Conservation (phyloP, 331 rosid genomes). For the Phaseolus coccineus region DNA sequence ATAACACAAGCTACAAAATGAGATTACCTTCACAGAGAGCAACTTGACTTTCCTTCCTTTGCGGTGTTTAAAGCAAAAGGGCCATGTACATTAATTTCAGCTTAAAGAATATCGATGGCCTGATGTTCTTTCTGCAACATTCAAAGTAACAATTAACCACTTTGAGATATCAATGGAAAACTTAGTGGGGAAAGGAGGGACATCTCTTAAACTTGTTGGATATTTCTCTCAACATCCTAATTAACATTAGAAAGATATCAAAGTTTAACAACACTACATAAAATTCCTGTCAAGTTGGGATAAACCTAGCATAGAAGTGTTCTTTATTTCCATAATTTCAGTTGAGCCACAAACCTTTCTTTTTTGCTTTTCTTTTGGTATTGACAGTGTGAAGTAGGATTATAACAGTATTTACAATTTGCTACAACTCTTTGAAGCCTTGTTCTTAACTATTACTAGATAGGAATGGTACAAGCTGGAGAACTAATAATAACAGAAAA, state of each 20-base stretch:
- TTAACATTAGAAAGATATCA: constrained; percentile 18
- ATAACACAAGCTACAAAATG: not conserved
- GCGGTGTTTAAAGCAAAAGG: constrained; percentile 95
- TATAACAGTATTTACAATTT: constrained; percentile 21
- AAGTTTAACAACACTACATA: not conserved
- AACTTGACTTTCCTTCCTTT: constrained; percentile 87
- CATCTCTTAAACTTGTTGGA: constrained; percentile 12
- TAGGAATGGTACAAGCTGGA: constrained; percentile 11
- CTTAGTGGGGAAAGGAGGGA: not conserved
- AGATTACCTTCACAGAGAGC: constrained; percentile 90
- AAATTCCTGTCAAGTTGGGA: constrained; percentile 4
- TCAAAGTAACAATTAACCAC: constrained; percentile 41
- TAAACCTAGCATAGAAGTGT: not conserved
- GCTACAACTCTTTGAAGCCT: constrained; percentile 23
- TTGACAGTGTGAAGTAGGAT: constrained; percentile 12
- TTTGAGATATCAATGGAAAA: constrained; percentile 20
- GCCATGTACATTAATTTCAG: constrained; percentile 96
- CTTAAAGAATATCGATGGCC: constrained; percentile 96
- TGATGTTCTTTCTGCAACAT: constrained; percentile 90
- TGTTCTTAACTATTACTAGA: constrained; percentile 19
- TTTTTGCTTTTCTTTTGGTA: not conserved
- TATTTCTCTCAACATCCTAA: constrained; percentile 24
- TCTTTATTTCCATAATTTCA: constrained; percentile 14
- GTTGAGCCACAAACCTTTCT: not conserved
- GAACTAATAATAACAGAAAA: constrained; percentile 8